Evolutionary conservation across 345 rosid genomes (phyloP), one percentile per base, ranked within the genome.

Genomic region (Angophora floribunda): DNA sequence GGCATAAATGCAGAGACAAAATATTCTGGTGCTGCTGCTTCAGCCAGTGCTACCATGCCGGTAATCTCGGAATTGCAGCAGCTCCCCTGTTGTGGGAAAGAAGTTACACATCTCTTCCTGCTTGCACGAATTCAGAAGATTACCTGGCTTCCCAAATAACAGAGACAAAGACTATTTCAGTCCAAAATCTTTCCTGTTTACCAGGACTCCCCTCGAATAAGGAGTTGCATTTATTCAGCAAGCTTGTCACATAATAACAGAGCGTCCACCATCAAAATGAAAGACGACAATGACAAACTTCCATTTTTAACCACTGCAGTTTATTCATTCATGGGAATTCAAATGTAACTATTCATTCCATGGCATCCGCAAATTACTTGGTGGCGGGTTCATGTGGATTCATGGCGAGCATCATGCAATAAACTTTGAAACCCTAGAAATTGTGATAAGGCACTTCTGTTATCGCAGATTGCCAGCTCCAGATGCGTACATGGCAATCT

Each of bases 1-100:
- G 91, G 91, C 87, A 89, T 93, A 9, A 90, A 94, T 86, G 82
- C 93, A 86, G 96, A 96, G 90, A 91, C 95, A 50, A 96, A 95
- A 90, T 93, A 86, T 90, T 95, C 97, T 10, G 87, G 89, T 86
- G 41, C 75, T 6, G 86, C 92, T 86, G 94, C 92, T 90, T 91
- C 95, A 88, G 94, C 93, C 52, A 90, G 85, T 85, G 93, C 97
- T n/a, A 89, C 87, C 89, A 41, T n/a, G n/a, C 92, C 92, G n/a
- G 98, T 93, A 52, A 91, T 92, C 86, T 90, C 91, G 47, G 96
- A 98, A 89, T 90, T 98, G 93, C 96, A 92, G 91, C 94, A 96
- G 79, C 92, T 97, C 50, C 98, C 97, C 86, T 96, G 94, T 84
- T 93, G 94, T 91, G 57, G 88, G n/a, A n/a, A n/a, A n/a, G n/a